Conservation (phyloP, 768 basidiomycete species). For the Saitozyma podzolica region DNA sequence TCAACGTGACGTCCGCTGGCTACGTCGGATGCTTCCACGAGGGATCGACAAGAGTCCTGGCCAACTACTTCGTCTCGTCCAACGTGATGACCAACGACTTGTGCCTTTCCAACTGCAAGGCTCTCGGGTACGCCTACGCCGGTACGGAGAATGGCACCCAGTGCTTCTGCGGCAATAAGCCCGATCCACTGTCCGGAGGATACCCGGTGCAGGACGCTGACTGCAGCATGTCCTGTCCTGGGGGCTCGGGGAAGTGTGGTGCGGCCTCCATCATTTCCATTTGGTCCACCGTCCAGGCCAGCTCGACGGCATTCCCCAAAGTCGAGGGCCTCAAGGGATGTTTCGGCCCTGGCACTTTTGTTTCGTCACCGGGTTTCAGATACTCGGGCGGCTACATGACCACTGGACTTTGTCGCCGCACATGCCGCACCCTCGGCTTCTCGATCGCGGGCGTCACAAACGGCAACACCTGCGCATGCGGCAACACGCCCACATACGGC, state of each 20-base stretch:
- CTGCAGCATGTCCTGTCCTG: slow-evolving; percentile 15
- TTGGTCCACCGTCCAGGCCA: slow-evolving; percentile 16
- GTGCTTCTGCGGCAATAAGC: slow-evolving; percentile 21
- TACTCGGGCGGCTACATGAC: slow-evolving; percentile 27
- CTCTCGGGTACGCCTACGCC: slow-evolving; percentile 13
- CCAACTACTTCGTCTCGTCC: slow-evolving; percentile 18
- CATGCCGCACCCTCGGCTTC: slow-evolving; percentile 32
- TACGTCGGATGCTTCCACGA: slow-evolving; percentile 28
- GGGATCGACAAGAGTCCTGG: slow-evolving; percentile 9
- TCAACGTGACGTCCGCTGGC: slow-evolving; percentile 11
- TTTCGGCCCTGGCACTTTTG: slow-evolving; percentile 22
- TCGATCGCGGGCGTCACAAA: slow-evolving; percentile 24
- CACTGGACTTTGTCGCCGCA: slow-evolving; percentile 37
- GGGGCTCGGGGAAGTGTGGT: slow-evolving; percentile 17
- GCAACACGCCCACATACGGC: slow-evolving; percentile 9
- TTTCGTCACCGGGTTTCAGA: slow-evolving; percentile 12
- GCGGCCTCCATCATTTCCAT: slow-evolving; percentile 18
- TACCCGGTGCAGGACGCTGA: slow-evolving; percentile 6
- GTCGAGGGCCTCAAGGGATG: slow-evolving; percentile 33
- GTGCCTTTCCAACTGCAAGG: slow-evolving; percentile 22
- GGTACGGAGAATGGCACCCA: slow-evolving; percentile 19
- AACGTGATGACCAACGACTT: slow-evolving; percentile 25
- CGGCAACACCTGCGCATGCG: slow-evolving; percentile 43
- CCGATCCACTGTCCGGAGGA: slow-evolving; percentile 16
- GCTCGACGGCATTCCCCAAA: slow-evolving; percentile 1